A percentile compares a stretch with the other conserved stretches of the same genome.
phyloP scores from a whole-genome alignment of 2,329 filamentous ascomycete species.

The Aureobasidium lini region DNA sequence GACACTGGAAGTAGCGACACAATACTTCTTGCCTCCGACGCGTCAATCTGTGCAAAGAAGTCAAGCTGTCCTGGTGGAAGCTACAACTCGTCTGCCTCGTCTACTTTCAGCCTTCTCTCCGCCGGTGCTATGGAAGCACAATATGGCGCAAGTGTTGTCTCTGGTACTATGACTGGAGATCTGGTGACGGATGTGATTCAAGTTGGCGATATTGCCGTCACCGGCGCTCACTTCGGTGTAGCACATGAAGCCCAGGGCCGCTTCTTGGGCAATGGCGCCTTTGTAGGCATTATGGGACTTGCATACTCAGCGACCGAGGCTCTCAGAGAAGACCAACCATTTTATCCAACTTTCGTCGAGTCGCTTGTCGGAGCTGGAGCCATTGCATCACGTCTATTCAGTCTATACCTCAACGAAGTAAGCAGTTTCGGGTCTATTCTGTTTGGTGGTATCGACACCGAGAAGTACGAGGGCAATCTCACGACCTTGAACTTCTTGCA shows the following conservation, averaged over 20 bases:
- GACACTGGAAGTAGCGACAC: constrained; percentile 29
- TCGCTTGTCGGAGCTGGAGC: constrained; percentile 24
- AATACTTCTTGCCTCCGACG: constrained; percentile 24
- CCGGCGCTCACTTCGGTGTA: constrained; percentile 26
- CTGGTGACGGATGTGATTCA: constrained; percentile 24
- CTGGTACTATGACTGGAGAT: constrained; percentile 18
- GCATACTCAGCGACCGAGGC: constrained; percentile 26
- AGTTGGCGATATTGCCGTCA: constrained; percentile 24
- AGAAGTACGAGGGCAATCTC: constrained; percentile 25
- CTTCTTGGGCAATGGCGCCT: constrained; percentile 21
- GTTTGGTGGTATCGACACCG: constrained; percentile 29
- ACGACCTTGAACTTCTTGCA: constrained; percentile 25
- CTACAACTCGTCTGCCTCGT: constrained; percentile 22
- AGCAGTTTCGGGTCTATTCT: constrained; percentile 25
- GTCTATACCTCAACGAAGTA: constrained; percentile 26
- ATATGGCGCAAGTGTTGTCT: constrained; percentile 25
- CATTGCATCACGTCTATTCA: constrained; percentile 26
- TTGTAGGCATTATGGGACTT: constrained; percentile 27
- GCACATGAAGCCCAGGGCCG: constrained; percentile 20
- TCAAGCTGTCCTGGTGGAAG: constrained; percentile 24
- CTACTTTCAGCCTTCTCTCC: constrained; percentile 21
- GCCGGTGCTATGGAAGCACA: constrained; percentile 24
- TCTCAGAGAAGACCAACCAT: neutral
- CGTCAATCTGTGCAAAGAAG: neutral
- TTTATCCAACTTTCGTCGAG: constrained; percentile 28